These are phyloP conservation scores for Fusarium sp. DNA, from an alignment of 2,329 filamentous ascomycete genomes.

Conservation along the genomic window DNA sequence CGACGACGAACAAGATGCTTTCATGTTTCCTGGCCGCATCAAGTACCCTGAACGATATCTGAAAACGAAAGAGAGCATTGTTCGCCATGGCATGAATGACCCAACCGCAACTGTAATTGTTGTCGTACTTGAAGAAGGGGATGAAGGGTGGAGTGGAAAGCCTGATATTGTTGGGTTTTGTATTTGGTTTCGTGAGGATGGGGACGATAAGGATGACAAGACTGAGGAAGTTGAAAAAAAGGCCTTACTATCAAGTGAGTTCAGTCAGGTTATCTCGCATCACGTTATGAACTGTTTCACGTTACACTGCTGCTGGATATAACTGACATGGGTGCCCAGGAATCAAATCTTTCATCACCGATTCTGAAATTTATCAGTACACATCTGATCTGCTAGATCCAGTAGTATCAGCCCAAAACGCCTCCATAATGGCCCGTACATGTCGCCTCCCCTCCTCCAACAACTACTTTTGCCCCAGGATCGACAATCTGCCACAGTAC, in stretches of 20 bases:
- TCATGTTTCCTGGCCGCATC: background rate
- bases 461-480: background rate
- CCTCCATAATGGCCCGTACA: background rate
- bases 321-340: background rate
- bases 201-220: background rate
- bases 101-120: background rate
- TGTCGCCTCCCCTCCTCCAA: background rate
- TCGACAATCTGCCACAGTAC: background rate
- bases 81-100: background rate
- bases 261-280: too few relatives aligned
- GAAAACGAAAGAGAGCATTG: background rate
- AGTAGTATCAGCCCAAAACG: background rate
- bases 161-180: background rate
- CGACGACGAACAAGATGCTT: background rate
- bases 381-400: background rate
- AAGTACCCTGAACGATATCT: background rate
- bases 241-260: background rate
- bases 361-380: background rate
- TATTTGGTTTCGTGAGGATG: background rate
- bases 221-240: background rate
- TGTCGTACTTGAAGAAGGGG: background rate
- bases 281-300: too few relatives aligned
- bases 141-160: background rate
- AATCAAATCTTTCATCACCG: background rate
- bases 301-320: background rate